A percentile compares a stretch with the other conserved stretches of the same genome.
These are phyloP conservation scores for Diplotaxis tenuifolia DNA, from an alignment of 345 rosid species.

Conservation along the genomic window DNA sequence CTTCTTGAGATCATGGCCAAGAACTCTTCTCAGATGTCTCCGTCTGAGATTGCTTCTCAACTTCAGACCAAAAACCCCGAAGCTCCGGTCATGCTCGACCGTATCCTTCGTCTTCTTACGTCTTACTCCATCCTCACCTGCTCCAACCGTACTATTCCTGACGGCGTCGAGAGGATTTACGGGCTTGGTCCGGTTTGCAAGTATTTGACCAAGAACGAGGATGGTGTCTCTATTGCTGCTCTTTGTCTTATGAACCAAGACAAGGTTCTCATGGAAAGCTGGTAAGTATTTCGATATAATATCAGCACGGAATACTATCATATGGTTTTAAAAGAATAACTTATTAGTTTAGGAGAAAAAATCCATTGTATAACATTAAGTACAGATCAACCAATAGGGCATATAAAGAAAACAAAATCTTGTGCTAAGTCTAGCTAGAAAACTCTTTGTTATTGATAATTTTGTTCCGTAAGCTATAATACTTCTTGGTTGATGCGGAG, in stretches of 20 bases:
- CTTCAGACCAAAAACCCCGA: constrained; percentile 75
- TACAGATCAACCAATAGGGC: no score
- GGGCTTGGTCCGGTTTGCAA: constrained; percentile 82
- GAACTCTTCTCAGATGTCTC: constrained; percentile 55
- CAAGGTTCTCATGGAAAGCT: constrained; percentile 91
- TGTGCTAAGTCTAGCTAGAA: no score
- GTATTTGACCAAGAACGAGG: constrained; percentile 73
- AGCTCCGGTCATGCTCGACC: constrained; percentile 74
- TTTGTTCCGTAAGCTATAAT: constrained; percentile 4
- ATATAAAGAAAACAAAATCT: no score
- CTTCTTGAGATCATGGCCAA: constrained; percentile 79
- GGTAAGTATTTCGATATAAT: constrained; percentile 43
- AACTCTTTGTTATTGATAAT: neutral
- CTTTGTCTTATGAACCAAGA: constrained; percentile 86
- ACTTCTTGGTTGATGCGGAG: no score
- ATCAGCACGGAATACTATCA: no score
- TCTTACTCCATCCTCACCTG: constrained; percentile 62
- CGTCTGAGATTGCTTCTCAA: constrained; percentile 60
- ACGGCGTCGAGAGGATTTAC: constrained; percentile 60
- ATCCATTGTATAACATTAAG: no score
- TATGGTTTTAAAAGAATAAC: no score
- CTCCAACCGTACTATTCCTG: constrained; percentile 39
- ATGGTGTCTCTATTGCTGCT: constrained; percentile 70
- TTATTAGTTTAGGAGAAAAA: no score
- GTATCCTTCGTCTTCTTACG: constrained; percentile 68